phyloP scores from a whole-genome alignment of 306 rosid genomes.

The Medicago ruthenica region DNA sequence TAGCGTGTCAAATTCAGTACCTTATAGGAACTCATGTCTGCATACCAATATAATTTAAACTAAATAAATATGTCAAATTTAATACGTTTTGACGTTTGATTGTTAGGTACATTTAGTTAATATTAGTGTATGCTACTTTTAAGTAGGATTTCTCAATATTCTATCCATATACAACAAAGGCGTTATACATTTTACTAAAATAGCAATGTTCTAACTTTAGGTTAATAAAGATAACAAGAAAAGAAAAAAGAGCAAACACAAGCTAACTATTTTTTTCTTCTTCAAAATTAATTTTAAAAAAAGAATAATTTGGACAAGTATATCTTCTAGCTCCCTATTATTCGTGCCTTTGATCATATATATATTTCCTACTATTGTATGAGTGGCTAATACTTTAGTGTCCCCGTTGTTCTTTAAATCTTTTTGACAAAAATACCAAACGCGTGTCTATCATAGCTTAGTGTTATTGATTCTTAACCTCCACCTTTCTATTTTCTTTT shows the following conservation, averaged over 20 bases:
- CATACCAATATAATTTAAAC: background rate
- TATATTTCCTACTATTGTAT: background rate
- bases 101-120: constrained; percentile 11
- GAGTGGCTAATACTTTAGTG: too few relatives aligned
- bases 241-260: background rate
- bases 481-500: background rate
- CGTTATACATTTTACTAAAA: background rate
- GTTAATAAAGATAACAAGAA: background rate
- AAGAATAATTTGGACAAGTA: background rate
- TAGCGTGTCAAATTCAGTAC: background rate
- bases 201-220: background rate
- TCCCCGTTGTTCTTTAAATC: background rate
- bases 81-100: constrained; percentile 15
- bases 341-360: background rate
- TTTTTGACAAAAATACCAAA: constrained; percentile 5
- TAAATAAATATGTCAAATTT: background rate
- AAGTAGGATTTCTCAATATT: constrained; percentile 9
- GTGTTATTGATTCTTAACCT: background rate
- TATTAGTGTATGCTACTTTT: constrained; percentile 27
- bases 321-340: background rate
- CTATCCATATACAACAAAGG: too few relatives aligned
- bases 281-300: background rate
- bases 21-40: background rate
- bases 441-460: background rate
- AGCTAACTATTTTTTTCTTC: background rate